Conservation (phyloP, 1,284 basidiomycete genomes). For the Pisolithus thermaeus region DNA sequence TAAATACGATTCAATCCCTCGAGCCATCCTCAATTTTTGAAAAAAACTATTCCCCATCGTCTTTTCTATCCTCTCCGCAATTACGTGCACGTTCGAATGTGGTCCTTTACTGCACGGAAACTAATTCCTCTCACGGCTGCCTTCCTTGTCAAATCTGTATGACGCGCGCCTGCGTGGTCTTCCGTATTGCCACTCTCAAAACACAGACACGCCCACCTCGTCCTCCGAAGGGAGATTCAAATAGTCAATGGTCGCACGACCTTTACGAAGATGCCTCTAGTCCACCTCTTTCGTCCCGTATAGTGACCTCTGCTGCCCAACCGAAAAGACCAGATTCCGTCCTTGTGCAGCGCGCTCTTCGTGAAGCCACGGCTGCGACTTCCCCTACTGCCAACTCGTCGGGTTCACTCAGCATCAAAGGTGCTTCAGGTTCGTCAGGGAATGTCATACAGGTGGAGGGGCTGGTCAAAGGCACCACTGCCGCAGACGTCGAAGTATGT, state of each 20-base stretch:
- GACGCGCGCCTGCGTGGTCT: neutral
- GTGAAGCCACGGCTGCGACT: conserved; percentile 41
- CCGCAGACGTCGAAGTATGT: conserved; percentile 72
- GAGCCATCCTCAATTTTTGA: conserved; percentile 19
- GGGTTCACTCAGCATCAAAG: conserved; percentile 60
- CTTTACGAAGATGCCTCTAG: conserved; percentile 54
- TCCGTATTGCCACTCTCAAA: neutral
- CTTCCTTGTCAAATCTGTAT: neutral
- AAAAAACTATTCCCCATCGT: conserved; percentile 6
- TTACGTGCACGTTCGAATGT: neutral
- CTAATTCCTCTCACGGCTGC: neutral
- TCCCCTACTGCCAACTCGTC: conserved; percentile 10
- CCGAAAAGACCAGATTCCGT: conserved; percentile 40
- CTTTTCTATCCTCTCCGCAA: neutral
- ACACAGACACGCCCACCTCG: conserved; percentile 29
- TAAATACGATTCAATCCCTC: conserved; percentile 31
- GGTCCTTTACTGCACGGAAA: too few species aligned
- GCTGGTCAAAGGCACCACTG: conserved; percentile 71
- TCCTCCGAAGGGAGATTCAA: conserved; percentile 59
- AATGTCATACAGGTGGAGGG: conserved; percentile 76
- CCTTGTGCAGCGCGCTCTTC: conserved; percentile 50
- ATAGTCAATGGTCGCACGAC: conserved; percentile 69
- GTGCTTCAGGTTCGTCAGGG: conserved; percentile 48
- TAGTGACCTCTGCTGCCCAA: conserved; percentile 31
- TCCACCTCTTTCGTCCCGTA: conserved; percentile 55